Evolutionary conservation across 1,139 yeast species (phyloP), one percentile per base, ranked within the genome.

Genomic region (Barnettozyma hawaiiensis): DNA sequence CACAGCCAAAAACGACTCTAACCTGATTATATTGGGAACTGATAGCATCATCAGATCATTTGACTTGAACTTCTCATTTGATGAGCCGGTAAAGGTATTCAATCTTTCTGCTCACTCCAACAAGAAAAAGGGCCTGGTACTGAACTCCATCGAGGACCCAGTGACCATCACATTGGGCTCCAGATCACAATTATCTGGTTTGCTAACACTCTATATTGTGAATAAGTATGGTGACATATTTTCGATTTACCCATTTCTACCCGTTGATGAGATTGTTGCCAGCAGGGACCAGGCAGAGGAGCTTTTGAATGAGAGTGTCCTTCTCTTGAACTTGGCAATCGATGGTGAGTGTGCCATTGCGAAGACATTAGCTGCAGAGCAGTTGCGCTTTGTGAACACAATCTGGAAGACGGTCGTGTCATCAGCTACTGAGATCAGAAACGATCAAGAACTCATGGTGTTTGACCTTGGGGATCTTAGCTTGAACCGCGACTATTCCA

Each of bases 211-310:
- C 14, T 75, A 71, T 48, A 56, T 77, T 4, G 51, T 76, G 42
- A 70, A 73, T 18, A 53, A 63, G n/a, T 81, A 75, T 32, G 75
- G 80, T 10, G 82, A 80, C 48, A 48, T 81, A 1, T 78, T 67
- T 51, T 66, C 73, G 1, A 60, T 80, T 2, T 74, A 71, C 46
- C 86, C 86, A 10, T 77, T 77, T 56, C 54, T 73, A 21, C 83
- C 85, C 0, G 50, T 60, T 3, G 54, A 59, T 11, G 14, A 45
- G 19, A 55, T 74, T 21, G 57, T 65, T 1, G 60, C 73, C 14
- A 44, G 68, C 0, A 52, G 57, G 38, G 47, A 52, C 0, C 66
- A 67, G 52, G 48, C 70, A 7, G 66, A 63, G 21, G 58, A 51
- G 4, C 52, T 73, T 7, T 63, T 76, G 43, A 71, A 75, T 48